Evolutionary conservation across 2,329 filamentous ascomycete species (phyloP).

Genomic region (Epichloe amarillans): DNA sequence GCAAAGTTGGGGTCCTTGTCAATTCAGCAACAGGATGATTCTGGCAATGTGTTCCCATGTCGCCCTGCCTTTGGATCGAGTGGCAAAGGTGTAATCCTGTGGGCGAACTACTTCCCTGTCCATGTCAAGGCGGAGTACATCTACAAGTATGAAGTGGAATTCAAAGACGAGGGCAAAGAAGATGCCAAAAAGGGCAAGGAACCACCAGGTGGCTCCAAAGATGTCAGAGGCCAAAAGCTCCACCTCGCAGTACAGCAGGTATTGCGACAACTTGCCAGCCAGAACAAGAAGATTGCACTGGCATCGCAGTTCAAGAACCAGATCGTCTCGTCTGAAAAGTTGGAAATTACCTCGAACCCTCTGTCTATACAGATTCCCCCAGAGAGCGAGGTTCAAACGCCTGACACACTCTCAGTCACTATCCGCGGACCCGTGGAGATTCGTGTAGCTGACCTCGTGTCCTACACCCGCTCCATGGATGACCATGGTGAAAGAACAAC

Average conservation of each 20-base stretch:
- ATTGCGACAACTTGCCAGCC: slow-evolving; percentile 21
- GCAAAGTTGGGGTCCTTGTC: slow-evolving; percentile 24
- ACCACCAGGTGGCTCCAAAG: slow-evolving; percentile 8
- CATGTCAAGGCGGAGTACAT: slow-evolving; percentile 22
- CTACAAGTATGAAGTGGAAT: slow-evolving; percentile 33
- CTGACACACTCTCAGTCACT: slow-evolving; percentile 26
- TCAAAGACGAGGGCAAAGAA: slow-evolving; percentile 29
- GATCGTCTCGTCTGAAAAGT: slow-evolving; percentile 25
- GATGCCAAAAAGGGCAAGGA: slow-evolving; percentile 11
- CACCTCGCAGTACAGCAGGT: slow-evolving; percentile 27
- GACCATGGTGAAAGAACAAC: slow-evolving; percentile 21
- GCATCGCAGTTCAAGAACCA: slow-evolving; percentile 40
- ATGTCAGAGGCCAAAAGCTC: slow-evolving; percentile 31
- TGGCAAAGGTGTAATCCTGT: slow-evolving; percentile 31
- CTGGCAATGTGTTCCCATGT: slow-evolving; percentile 24
- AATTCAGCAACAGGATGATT: slow-evolving; percentile 11
- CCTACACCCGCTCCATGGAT: slow-evolving; percentile 30
- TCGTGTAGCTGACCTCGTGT: slow-evolving; percentile 26
- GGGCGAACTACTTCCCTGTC: slow-evolving; percentile 42
- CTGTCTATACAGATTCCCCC: slow-evolving; percentile 22
- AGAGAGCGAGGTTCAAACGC: slow-evolving; percentile 17
- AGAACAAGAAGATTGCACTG: slow-evolving; percentile 16
- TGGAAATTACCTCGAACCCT: slow-evolving; percentile 21
- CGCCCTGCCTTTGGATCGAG: slow-evolving; percentile 36
- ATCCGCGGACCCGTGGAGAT: slow-evolving; percentile 27